Evolutionary conservation across 495 filamentous ascomycete genomes (phyloP).

Genomic region (Friedmanniomyces simplex): DNA sequence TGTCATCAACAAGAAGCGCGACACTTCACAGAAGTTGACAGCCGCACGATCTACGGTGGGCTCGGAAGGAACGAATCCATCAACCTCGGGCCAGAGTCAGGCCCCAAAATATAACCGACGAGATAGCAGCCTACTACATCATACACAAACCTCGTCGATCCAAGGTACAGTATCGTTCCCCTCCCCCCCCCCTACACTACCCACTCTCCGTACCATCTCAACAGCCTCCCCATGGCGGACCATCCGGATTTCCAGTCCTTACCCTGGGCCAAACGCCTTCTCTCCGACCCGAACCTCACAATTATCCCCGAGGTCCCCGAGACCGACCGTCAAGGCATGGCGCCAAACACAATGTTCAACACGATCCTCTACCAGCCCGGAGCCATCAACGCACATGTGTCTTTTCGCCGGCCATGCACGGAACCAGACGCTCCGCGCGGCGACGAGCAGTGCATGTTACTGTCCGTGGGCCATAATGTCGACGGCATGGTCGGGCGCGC

Average conservation of each 20-base stretch:
- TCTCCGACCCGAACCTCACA: not conserved
- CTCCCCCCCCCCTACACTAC: not conserved
- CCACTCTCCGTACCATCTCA: not conserved
- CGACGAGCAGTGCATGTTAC: slow-evolving; percentile 9
- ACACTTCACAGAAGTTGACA: too few species aligned
- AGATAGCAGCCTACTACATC: too few species aligned
- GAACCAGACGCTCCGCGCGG: slow-evolving; percentile 8
- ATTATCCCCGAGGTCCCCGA: not conserved
- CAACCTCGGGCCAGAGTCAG: too few species aligned
- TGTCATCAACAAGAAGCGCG: too few species aligned
- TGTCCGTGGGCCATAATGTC: slow-evolving; percentile 14
- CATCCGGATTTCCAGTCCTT: not conserved
- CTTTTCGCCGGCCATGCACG: slow-evolving; percentile 6
- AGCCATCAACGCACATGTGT: slow-evolving; percentile 13
- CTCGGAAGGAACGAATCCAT: too few species aligned
- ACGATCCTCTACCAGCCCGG: slow-evolving; percentile 3
- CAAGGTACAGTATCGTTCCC: not conserved
- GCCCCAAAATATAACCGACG: too few species aligned
- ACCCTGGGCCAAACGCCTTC: slow-evolving; percentile 1
- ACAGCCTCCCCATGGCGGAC: not conserved
- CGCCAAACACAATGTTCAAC: slow-evolving; percentile 15
- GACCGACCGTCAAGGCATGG: not conserved
- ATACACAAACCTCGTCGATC: too few species aligned
- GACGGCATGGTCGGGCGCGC: slow-evolving; percentile 16
- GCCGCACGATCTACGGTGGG: too few species aligned